Conservation (phyloP, 2,329 filamentous ascomycete species). For the Scopulariopsis brevicaulis region DNA sequence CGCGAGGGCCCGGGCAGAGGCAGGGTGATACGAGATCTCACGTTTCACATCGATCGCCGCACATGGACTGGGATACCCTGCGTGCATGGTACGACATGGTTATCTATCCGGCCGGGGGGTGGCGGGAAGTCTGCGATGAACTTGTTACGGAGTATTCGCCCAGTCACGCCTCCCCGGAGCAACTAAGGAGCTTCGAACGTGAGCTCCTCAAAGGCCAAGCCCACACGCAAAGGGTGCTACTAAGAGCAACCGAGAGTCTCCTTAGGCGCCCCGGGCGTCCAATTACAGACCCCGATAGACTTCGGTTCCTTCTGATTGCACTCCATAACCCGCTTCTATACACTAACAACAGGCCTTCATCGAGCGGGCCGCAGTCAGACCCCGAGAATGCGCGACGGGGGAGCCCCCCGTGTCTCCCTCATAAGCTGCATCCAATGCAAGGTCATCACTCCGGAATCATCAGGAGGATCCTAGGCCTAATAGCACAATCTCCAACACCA, state of each 20-base stretch:
- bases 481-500: constrained; percentile 63
- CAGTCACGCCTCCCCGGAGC: constrained; percentile 17
- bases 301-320: constrained; percentile 69
- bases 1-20: constrained; percentile 5
- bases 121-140: constrained; percentile 49
- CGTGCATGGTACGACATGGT: constrained; percentile 65
- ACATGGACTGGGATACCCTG: constrained; percentile 64
- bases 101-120: constrained; percentile 55
- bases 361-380: constrained; percentile 23
- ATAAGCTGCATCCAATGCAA: neutral
- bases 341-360: constrained; percentile 24
- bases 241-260: constrained; percentile 70
- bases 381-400: neutral
- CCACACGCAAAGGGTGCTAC: constrained; percentile 55
- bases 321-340: constrained; percentile 69
- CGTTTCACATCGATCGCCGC: constrained; percentile 45
- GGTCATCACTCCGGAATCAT: constrained; percentile 44
- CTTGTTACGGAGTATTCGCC: constrained; percentile 21
- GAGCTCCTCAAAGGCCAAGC: constrained; percentile 46
- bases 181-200: constrained; percentile 32
- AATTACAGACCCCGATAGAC: constrained; percentile 55
- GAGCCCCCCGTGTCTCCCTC: neutral
- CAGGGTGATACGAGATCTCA: neutral
- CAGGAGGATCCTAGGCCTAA: constrained; percentile 70
- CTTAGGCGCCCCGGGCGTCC: constrained; percentile 68